Evolutionary conservation across 345 rosid genomes (phyloP).

Genomic region (Anastatica hierochuntica): DNA sequence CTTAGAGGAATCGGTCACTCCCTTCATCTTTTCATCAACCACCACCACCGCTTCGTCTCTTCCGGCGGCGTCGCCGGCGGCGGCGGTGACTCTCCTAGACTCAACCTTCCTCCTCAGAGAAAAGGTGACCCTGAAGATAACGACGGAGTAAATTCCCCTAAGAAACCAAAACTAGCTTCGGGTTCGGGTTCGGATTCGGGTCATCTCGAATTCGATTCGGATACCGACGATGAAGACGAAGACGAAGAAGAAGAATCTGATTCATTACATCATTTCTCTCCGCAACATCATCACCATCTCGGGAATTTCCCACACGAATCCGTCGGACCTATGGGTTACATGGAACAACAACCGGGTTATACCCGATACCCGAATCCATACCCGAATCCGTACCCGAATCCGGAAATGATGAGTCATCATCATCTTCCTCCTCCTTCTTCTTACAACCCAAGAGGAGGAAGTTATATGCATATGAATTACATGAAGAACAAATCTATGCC

Average conservation of each 20-base stretch:
- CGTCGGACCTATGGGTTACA: constrained; percentile 19
- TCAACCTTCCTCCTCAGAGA: constrained; percentile 39
- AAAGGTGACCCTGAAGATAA: constrained; percentile 31
- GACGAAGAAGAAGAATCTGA: constrained; percentile 29
- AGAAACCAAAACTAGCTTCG: constrained; percentile 15
- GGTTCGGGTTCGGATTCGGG: constrained; percentile 60
- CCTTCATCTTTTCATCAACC: constrained; percentile 38
- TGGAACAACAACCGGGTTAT: constrained; percentile 21
- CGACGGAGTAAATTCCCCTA: constrained; percentile 14
- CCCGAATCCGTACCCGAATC: constrained; percentile 20
- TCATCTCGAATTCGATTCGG: constrained; percentile 21
- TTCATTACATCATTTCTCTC: constrained; percentile 39
- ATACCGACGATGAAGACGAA: constrained; percentile 47
- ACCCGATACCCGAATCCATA: constrained; percentile 6
- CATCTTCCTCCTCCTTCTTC: constrained; percentile 4
- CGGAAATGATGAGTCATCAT: constrained; percentile 17
- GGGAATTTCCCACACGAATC: constrained; percentile 9
- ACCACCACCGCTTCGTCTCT: constrained; percentile 26
- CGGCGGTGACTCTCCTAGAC: constrained; percentile 28
- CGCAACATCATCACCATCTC: constrained; percentile 34
- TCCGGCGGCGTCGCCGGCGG: constrained; percentile 9
- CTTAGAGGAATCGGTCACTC: constrained; percentile 43
- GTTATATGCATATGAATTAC: constrained; percentile 61
- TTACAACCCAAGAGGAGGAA: constrained; percentile 25
- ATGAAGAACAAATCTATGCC: constrained; percentile 64